These are phyloP conservation scores for Leishmania gerbilli DNA, from an alignment of 208 protist genomes.

Conservation along the genomic window DNA sequence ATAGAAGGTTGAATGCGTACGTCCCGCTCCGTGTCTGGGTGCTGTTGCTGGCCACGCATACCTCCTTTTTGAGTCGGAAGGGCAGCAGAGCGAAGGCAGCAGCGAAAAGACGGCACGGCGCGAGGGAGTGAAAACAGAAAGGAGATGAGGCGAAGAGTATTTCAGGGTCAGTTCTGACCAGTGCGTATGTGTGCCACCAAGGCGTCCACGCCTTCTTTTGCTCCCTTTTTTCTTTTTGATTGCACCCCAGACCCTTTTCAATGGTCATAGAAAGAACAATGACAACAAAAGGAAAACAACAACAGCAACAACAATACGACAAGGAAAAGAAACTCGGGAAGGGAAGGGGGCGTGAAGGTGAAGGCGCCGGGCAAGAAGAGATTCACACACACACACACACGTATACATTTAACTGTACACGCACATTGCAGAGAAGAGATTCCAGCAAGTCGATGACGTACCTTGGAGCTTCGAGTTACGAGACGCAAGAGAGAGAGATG, in stretches of 20 bases:
- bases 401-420: not conserved
- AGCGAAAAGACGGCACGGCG: not conserved
- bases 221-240: not conserved
- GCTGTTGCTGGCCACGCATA: not conserved
- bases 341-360: too few species aligned
- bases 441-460: not conserved
- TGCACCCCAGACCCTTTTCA: not conserved
- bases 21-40: conserved; percentile 8
- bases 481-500: not conserved
- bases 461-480: not conserved
- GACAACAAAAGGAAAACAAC: too few species aligned
- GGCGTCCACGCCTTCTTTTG: not conserved
- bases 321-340: not conserved
- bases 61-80: not conserved
- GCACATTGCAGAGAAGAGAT: not conserved
- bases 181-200: not conserved
- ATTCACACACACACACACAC: not conserved
- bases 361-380: not conserved
- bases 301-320: not conserved
- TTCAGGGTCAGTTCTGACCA: not conserved
- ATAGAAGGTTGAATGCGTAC: not conserved
- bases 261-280: not conserved
- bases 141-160: not conserved
- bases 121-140: not conserved
- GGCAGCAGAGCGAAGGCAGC: not conserved